Base-by-base conservation (phyloP, 164 flowering plant genomes). In the Paratinospora sagittata region DNA sequence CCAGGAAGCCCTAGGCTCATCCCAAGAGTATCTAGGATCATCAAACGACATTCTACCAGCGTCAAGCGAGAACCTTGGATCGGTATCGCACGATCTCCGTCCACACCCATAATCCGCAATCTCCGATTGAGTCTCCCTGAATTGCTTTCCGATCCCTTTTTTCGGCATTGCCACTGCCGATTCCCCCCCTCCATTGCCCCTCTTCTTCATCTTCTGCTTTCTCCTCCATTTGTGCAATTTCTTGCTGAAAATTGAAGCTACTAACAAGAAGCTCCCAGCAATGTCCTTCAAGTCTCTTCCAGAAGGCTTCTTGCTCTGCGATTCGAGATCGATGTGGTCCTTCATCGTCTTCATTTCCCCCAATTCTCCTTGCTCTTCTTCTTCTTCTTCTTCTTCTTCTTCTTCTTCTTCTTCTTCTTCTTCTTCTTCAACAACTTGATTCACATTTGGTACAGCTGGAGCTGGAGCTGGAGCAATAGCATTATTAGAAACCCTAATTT, bases 1-100 rank as follows among this genome's bases (percentile, higher is more conserved):
- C 96, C 98, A 96, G 9, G 97, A 91, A 63, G 97, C 99, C 60
- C 99, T 76, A 0, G 97, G 96, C 78, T 89, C 96, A 65, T 93
- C 99, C 68, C 88, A 85, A 0, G 95, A 91, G 67, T 78, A 81
- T 24, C 90, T 49, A 3, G 89, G 84, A 74, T 87, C 91, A 61
- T 91, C 97, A 33, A 88, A 85, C 3, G 95, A 90, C 58, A 79
- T 79, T 70, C 89, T 74, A 6, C 82, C 84, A 4, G 83, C 85
- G 70, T 86, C 90, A 19, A 84, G 76, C 0, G 86, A 84, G 68
- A 74, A 73, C 65, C 90, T 75, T 6, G 88, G 86, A 73, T 82
- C 90, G 19, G 79, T 79, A 76, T 86, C 88, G 63, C 87, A 85
- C 2, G 91, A 87, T 49, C 96, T 82, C 70, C 99, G 80, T 19